phyloP scores from a whole-genome alignment of 73 alveolate species.

The Paramecium biaurelia region DNA sequence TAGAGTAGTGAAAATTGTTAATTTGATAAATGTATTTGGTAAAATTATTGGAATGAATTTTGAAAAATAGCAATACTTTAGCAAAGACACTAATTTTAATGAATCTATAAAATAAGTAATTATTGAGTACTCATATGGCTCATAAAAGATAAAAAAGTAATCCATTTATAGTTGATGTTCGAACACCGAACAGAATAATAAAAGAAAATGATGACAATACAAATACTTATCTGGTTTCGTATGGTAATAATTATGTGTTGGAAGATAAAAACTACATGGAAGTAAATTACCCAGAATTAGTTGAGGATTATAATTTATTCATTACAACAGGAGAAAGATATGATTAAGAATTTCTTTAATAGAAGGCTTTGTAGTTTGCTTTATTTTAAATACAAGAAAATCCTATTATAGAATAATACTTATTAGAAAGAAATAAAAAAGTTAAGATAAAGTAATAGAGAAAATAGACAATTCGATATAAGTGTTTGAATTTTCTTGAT shows the following conservation, averaged over 20 bases:
- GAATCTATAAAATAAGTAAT: neutral
- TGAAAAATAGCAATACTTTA: neutral
- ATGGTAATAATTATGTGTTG: neutral
- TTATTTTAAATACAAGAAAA: neutral
- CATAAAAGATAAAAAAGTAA: neutral
- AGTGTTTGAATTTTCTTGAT: neutral
- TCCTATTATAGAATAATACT: neutral
- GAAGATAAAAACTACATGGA: neutral
- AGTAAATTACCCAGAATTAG: slow-evolving; percentile 20
- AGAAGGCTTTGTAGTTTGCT: neutral
- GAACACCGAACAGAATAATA: neutral
- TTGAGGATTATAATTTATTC: slow-evolving; percentile 6
- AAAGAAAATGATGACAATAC: neutral
- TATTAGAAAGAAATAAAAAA: neutral
- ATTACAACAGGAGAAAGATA: slow-evolving; percentile 21
- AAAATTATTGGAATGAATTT: neutral
- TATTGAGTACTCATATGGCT: neutral
- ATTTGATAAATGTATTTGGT: neutral
- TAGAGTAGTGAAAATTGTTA: neutral
- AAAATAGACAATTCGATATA: neutral
- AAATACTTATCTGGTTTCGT: neutral
- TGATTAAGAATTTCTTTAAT: neutral
- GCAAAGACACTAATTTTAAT: neutral
- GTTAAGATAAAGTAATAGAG: neutral
- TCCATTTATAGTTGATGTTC: neutral